Evolutionary conservation across 257 asterid species (phyloP).

Genomic region (Jacaranda mimosifolia): DNA sequence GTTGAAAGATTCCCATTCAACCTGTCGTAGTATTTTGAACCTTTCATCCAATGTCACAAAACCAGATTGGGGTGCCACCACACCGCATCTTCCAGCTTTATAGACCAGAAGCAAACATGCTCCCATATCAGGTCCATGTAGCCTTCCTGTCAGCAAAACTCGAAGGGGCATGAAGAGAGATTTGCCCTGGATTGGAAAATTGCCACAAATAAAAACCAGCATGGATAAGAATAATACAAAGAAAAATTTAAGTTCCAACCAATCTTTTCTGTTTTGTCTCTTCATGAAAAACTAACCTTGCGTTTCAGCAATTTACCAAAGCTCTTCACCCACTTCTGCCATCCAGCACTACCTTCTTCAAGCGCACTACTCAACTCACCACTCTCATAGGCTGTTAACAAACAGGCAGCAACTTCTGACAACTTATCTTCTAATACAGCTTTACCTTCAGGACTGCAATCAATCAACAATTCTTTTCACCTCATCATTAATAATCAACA

Average conservation of each 20-base stretch:
- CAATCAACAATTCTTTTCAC: slow-evolving; percentile 23
- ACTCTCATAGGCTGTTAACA: slow-evolving; percentile 75
- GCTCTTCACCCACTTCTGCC: slow-evolving; percentile 91
- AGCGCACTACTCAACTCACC: slow-evolving; percentile 79
- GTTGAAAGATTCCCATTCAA: slow-evolving; percentile 70
- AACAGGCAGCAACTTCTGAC: slow-evolving; percentile 76
- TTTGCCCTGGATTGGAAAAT: slow-evolving; percentile 71
- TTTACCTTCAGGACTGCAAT: slow-evolving; percentile 79
- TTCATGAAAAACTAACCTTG: slow-evolving; percentile 61
- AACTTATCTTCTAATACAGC: slow-evolving; percentile 74
- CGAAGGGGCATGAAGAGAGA: slow-evolving; percentile 96
- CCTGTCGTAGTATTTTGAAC: slow-evolving; percentile 63
- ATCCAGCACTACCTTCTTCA: slow-evolving; percentile 81
- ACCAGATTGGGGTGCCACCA: slow-evolving; percentile 58
- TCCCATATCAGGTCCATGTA: slow-evolving; percentile 97
- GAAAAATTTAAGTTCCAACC: background rate
- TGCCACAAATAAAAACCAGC: background rate
- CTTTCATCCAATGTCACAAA: slow-evolving; percentile 70
- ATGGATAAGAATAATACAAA: background rate
- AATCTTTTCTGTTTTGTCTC: background rate
- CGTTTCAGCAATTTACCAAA: slow-evolving; percentile 89
- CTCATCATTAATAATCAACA: background rate
- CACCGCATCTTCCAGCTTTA: slow-evolving; percentile 70
- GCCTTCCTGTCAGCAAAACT: slow-evolving; percentile 84
- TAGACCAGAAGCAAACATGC: slow-evolving; percentile 65